Evolutionary conservation across 78 protist species (phyloP).

Genomic region (Isochrysis galbana): DNA sequence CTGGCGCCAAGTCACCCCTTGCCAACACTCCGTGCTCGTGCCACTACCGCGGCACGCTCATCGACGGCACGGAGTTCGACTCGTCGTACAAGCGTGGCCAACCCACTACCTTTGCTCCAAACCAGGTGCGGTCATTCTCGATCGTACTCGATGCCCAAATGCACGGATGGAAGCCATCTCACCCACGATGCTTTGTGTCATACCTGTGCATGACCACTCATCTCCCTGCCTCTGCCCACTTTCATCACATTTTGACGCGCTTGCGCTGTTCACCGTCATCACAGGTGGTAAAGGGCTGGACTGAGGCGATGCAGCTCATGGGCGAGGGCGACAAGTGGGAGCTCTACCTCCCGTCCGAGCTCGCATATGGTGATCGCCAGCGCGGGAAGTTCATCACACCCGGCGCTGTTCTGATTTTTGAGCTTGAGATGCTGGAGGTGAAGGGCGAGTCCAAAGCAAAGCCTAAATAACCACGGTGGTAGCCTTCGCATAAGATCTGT

Average conservation of each 20-base stretch:
- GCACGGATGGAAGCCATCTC: too few species aligned
- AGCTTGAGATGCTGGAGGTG: constrained; percentile 17
- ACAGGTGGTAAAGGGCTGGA: constrained; percentile 45
- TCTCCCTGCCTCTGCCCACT: too few species aligned
- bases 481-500: too few species aligned
- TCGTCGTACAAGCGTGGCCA: background rate
- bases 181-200: too few species aligned
- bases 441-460: background rate
- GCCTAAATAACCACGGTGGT: too few species aligned
- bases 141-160: too few species aligned
- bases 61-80: background rate
- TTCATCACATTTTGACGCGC: too few species aligned
- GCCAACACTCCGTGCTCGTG: background rate
- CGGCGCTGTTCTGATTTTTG: background rate
- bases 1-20: background rate
- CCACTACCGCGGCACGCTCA: background rate
- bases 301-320: constrained; percentile 62
- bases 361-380: background rate
- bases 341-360: background rate
- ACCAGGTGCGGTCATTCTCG: too few species aligned
- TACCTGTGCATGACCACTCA: too few species aligned
- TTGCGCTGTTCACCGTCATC: too few species aligned
- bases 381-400: background rate
- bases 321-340: constrained; percentile 56
- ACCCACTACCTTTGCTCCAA: background rate